Percentiles rank a stretch among this genome's conserved stretches.
Conservation (phyloP, 768 basidiomycete species). For the Phaeotremella skinneri region DNA sequence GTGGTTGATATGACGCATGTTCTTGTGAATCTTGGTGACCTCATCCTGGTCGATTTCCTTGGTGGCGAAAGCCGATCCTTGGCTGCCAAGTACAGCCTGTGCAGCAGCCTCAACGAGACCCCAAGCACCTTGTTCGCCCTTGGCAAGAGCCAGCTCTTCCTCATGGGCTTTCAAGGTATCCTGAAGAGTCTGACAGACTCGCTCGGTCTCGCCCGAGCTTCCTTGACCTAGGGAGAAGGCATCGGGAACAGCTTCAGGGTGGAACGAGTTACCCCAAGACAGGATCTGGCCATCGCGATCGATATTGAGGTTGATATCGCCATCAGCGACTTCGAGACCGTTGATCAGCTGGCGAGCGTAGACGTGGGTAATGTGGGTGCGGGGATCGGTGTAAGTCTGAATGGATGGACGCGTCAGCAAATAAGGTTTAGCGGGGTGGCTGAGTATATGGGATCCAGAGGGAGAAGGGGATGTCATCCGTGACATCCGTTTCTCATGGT, state of each 20-base stretch:
- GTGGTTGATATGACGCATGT: constrained; percentile 29
- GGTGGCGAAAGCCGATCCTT: constrained; percentile 2
- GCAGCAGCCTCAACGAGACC: constrained; percentile 44
- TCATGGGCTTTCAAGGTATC: constrained; percentile 25
- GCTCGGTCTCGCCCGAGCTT: constrained; percentile 23
- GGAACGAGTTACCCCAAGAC: constrained; percentile 88
- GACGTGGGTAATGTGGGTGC: constrained; percentile 82
- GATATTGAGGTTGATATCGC: constrained; percentile 90
- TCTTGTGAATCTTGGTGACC: constrained; percentile 21
- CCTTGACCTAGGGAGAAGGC: constrained; percentile 46
- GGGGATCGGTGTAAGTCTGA: constrained; percentile 71
- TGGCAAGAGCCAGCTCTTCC: constrained; percentile 22
- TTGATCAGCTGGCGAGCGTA: constrained; percentile 81
- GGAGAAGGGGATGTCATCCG: neutral
- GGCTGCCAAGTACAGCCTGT: constrained; percentile 27
- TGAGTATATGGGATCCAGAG: neutral
- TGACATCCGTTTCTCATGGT: too few relatives aligned
- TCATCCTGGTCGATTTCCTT: constrained; percentile 27
- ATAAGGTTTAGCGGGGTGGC: constrained; percentile 1
- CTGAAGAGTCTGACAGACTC: constrained; percentile 32
- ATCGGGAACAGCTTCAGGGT: constrained; percentile 61
- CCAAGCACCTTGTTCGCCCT: constrained; percentile 37
- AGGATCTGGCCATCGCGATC: constrained; percentile 71
- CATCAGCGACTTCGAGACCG: constrained; percentile 83
- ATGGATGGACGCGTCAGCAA: constrained; percentile 10